Conservation (phyloP, 2,329 filamentous ascomycete genomes). For the Rhytidhysteron rufulum region DNA sequence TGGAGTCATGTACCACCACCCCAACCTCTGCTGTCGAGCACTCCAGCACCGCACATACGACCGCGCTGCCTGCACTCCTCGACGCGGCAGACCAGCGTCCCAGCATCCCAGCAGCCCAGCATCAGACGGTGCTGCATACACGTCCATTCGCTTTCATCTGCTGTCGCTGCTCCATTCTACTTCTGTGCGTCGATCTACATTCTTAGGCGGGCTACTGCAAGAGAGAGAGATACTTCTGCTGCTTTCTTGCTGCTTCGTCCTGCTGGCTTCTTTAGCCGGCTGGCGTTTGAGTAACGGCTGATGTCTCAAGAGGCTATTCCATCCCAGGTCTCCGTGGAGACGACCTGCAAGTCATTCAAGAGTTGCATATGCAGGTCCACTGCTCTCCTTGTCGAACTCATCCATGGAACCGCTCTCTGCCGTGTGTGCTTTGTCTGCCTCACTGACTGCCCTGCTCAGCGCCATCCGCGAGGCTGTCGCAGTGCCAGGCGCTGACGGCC, state of each 20-base stretch:
- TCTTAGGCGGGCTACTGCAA: background rate
- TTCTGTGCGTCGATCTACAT: background rate
- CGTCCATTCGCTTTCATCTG: no score
- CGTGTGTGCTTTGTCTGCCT: constrained; percentile 9
- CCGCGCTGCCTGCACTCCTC: no score
- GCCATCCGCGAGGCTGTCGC: constrained; percentile 4
- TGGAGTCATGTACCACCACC: background rate
- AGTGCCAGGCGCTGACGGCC: constrained; percentile 11
- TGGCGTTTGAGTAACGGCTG: constrained; percentile 15
- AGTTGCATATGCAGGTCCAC: background rate
- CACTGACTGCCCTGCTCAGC: constrained; percentile 8
- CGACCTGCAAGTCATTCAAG: constrained; percentile 8
- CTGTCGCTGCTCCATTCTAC: no score
- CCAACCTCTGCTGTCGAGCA: background rate
- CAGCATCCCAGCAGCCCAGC: no score
- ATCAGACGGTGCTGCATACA: no score
- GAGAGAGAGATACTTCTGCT: no score
- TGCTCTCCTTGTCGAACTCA: background rate
- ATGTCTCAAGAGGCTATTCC: constrained; percentile 2
- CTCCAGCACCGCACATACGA: no score
- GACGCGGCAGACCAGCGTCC: no score
- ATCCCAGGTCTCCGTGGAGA: constrained; percentile 7
- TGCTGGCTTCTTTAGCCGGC: constrained; percentile 5
- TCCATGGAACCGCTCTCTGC: background rate
- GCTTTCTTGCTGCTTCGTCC: no score